Percentiles rank a stretch among this genome's conserved stretches.
phyloP scores from a whole-genome alignment of 2,329 filamentous ascomycete species.

The Ciborinia camelliae region DNA sequence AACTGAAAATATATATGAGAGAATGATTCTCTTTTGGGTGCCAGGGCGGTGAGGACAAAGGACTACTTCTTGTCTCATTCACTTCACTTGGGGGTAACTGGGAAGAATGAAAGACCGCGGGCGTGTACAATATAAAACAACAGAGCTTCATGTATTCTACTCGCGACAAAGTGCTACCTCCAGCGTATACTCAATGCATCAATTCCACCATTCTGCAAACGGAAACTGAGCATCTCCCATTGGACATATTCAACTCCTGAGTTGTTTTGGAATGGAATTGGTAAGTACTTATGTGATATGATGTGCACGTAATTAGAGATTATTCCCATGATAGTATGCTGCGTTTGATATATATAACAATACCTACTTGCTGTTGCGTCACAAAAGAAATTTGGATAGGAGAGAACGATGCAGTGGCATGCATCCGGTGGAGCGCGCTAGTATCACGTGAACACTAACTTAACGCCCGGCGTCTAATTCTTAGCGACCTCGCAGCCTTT shows the following conservation, averaged over 20 bases:
- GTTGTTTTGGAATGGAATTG: background rate
- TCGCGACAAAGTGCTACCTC: background rate
- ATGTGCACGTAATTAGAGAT: background rate
- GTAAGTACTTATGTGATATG: background rate
- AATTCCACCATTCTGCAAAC: background rate
- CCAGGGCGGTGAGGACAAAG: background rate
- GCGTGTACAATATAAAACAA: background rate
- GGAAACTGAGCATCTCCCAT: background rate
- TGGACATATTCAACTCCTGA: background rate
- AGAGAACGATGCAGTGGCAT: background rate
- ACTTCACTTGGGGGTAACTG: background rate
- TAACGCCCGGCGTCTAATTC: slow-evolving; percentile 7
- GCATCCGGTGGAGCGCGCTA: background rate
- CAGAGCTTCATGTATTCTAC: background rate
- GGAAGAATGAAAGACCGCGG: background rate
- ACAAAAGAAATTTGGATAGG: background rate
- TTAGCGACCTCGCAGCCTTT: slow-evolving; percentile 7
- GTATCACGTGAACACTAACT: background rate
- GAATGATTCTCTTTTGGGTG: too few species aligned
- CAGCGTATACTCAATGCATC: background rate
- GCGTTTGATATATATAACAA: too few species aligned
- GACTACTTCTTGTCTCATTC: background rate
- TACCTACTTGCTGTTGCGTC: too few species aligned
- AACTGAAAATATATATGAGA: too few species aligned
- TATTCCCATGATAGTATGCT: too few species aligned